phyloP scores from a whole-genome alignment of 768 basidiomycete species.

The Hygrocybe punicea region DNA sequence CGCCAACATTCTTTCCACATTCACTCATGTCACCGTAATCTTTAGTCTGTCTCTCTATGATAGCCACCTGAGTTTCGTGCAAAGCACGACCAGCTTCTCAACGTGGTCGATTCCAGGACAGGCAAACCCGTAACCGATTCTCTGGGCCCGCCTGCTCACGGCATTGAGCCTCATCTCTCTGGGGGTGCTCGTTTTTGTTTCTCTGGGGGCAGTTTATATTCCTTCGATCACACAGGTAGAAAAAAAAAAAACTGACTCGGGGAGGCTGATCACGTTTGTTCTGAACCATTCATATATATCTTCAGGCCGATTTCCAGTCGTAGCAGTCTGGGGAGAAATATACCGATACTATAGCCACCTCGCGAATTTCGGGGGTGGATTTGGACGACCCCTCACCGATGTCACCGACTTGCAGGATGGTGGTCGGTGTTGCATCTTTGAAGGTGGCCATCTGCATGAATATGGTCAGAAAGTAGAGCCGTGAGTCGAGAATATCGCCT shows the following conservation, averaged over 20 bases:
- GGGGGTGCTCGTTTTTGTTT: not conserved
- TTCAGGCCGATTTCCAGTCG: conserved; percentile 4
- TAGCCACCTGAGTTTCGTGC: conserved; percentile 6
- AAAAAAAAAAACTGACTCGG: too few relatives aligned
- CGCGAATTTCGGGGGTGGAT: conserved; percentile 1
- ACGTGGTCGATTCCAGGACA: conserved; percentile 6
- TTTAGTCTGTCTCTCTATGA: too few relatives aligned
- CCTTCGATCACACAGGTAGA: conserved; percentile 3
- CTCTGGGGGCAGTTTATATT: not conserved
- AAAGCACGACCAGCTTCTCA: conserved; percentile 6
- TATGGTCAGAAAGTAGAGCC: conserved; percentile 3
- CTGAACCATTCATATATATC: not conserved
- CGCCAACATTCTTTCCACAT: too few relatives aligned
- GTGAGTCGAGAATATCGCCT: not conserved
- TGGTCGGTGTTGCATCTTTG: conserved; percentile 7
- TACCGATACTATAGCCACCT: not conserved
- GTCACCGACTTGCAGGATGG: conserved; percentile 5
- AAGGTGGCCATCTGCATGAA: conserved; percentile 7
- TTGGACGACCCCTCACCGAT: conserved; percentile 8
- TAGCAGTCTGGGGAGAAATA: conserved; percentile 3
- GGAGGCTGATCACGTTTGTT: too few relatives aligned
- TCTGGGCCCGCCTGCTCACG: not conserved
- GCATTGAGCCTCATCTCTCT: not conserved
- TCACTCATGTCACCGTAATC: too few relatives aligned
- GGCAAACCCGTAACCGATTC: conserved; percentile 3